Evolutionary conservation across 2,329 filamentous ascomycete species (phyloP).

Genomic region (Allantophomopsis lycopodina): DNA sequence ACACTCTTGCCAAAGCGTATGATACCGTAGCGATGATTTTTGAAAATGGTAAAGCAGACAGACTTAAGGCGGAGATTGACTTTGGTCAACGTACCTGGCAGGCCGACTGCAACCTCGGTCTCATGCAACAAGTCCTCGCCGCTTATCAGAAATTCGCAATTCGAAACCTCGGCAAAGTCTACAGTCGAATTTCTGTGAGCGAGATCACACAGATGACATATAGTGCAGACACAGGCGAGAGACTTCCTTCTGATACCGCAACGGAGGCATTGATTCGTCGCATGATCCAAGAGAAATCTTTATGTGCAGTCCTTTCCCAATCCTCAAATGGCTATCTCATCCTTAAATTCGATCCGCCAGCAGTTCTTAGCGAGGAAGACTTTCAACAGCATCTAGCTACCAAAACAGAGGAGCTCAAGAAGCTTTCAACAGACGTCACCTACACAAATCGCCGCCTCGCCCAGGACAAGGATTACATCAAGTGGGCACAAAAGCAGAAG

Average conservation of each 20-base stretch:
- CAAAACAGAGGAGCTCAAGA: constrained; percentile 27
- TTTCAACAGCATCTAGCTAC: constrained; percentile 32
- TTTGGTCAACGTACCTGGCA: constrained; percentile 45
- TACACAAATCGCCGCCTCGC: constrained; percentile 38
- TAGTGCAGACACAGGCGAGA: constrained; percentile 36
- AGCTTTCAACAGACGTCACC: constrained; percentile 31
- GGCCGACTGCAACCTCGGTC: constrained; percentile 57
- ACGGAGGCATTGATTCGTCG: constrained; percentile 30
- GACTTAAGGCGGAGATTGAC: constrained; percentile 51
- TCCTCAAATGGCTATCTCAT: constrained; percentile 29
- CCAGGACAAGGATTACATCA: constrained; percentile 41
- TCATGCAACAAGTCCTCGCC: constrained; percentile 55
- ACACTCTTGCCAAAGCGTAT: constrained; percentile 53
- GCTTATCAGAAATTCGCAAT: constrained; percentile 69
- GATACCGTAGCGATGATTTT: constrained; percentile 57
- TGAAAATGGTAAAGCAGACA: constrained; percentile 37
- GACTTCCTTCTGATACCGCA: constrained; percentile 25
- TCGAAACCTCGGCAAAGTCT: constrained; percentile 58
- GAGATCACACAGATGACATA: constrained; percentile 36
- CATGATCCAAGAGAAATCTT: constrained; percentile 41
- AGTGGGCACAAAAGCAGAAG: constrained; percentile 26
- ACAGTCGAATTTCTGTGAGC: constrained; percentile 41
- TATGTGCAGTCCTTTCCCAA: constrained; percentile 34
- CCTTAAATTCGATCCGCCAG: constrained; percentile 33
- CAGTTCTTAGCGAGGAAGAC: constrained; percentile 32